A percentile compares a stretch with the other conserved stretches of the same genome.
Evolutionary conservation across 1,284 basidiomycete genomes (phyloP).

Genomic region (Heterobasidion occidentale): DNA sequence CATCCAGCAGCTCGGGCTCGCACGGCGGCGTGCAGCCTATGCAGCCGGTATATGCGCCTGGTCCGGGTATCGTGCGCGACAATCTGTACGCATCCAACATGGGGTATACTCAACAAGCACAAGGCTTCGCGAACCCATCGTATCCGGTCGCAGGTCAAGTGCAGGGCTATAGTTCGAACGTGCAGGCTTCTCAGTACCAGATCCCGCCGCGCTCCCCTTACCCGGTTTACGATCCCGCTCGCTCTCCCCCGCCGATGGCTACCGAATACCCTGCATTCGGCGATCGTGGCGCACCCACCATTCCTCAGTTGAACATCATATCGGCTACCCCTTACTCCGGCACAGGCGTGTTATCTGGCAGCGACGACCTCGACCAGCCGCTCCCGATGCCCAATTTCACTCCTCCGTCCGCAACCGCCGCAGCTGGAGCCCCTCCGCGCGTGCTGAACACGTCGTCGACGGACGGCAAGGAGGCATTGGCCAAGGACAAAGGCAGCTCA

Average conservation of each 20-base stretch:
- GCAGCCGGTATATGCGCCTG: background rate
- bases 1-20: background rate
- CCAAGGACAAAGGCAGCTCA: constrained; percentile 1
- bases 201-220: background rate
- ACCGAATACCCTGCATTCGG: background rate
- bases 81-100: background rate
- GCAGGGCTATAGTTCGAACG: background rate
- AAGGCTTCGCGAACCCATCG: background rate
- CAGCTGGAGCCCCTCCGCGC: too few relatives aligned
- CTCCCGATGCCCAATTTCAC: too few relatives aligned
- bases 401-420: too few relatives aligned
- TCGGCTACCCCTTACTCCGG: background rate
- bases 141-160: background rate
- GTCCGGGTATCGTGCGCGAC: background rate
- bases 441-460: too few relatives aligned
- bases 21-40: background rate
- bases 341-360: background rate
- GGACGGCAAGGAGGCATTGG: too few relatives aligned
- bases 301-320: background rate
- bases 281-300: background rate
- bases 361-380: too few relatives aligned
- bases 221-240: background rate
- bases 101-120: background rate
- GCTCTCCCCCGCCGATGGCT: background rate
- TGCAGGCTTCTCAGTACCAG: background rate